phyloP scores from a whole-genome alignment of 192 early-diverging fungal species.

The Phycomyces nitens region DNA sequence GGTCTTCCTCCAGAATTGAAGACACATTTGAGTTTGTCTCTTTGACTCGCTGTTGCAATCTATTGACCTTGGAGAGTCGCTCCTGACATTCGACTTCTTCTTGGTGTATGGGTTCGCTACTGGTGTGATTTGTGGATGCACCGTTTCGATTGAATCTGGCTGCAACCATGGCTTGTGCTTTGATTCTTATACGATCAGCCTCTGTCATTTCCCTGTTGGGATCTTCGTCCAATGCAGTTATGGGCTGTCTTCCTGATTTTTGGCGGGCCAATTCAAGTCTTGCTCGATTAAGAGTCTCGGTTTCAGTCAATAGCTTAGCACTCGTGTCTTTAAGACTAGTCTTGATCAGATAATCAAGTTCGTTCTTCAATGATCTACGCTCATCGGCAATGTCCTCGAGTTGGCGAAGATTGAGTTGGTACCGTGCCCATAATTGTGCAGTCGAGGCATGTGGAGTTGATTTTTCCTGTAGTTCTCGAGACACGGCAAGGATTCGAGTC shows the following conservation, averaged over 20 bases:
- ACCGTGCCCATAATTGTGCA: conserved; percentile 23
- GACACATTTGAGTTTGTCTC: not conserved
- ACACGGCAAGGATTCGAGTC: conserved; percentile 6
- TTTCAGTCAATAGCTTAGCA: conserved; percentile 11
- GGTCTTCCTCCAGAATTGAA: conserved; percentile 5
- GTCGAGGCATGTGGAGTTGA: not conserved
- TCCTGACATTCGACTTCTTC: not conserved
- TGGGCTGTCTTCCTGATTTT: not conserved
- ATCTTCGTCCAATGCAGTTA: too few relatives aligned
- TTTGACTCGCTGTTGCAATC: not conserved
- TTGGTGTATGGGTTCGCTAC: not conserved
- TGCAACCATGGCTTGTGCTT: conserved; percentile 49
- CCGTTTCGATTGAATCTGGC: conserved; percentile 29
- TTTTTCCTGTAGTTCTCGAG: conserved; percentile 9
- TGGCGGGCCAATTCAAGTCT: conserved; percentile 1
- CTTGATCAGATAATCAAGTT: conserved; percentile 25
- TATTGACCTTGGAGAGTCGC: not conserved
- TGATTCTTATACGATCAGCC: conserved; percentile 44
- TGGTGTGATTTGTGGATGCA: not conserved
- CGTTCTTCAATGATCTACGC: conserved; percentile 16
- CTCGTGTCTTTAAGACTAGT: conserved; percentile 18
- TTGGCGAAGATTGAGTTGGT: conserved; percentile 24
- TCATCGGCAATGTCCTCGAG: conserved; percentile 27
- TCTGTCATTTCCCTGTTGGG: conserved; percentile 31
- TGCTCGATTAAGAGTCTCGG: conserved; percentile 8